phyloP scores from a whole-genome alignment of 2,329 filamentous ascomycete species.

The Apiospora saccharicola region DNA sequence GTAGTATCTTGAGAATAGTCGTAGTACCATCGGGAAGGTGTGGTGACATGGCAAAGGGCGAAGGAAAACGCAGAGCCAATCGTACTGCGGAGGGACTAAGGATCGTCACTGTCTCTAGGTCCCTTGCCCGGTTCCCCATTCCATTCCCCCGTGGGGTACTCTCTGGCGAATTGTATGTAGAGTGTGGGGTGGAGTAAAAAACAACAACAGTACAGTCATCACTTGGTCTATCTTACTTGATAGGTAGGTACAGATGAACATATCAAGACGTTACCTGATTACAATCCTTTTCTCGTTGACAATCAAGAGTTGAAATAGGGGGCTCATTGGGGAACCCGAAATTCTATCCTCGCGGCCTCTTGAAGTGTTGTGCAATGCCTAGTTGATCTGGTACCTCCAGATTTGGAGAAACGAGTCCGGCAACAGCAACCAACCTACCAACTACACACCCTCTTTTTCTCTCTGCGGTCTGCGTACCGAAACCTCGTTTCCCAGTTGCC shows the following conservation, averaged over 20 bases:
- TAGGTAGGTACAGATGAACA: background rate
- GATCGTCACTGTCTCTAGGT: background rate
- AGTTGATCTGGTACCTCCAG: background rate
- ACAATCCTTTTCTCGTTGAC: too few species aligned
- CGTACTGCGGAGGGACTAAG: background rate
- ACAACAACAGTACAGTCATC: background rate
- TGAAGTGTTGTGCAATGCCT: background rate
- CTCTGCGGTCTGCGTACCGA: background rate
- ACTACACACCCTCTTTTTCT: too few species aligned
- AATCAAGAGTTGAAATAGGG: too few species aligned
- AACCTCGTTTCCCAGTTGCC: background rate
- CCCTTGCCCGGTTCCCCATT: background rate
- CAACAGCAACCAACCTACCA: background rate
- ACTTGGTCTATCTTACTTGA: background rate
- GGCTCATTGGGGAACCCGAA: too few species aligned
- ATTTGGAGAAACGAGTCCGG: conserved; percentile 2
- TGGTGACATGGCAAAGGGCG: background rate
- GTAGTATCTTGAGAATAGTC: background rate
- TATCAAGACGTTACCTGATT: background rate
- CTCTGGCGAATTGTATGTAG: background rate
- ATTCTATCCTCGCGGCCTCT: background rate
- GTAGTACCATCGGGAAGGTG: background rate
- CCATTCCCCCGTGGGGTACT: conserved; percentile 4
- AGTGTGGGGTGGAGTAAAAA: background rate
- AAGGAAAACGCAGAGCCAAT: background rate